phyloP scores from a whole-genome alignment of 192 early-diverging fungal species.

The Coemansia sp. region DNA sequence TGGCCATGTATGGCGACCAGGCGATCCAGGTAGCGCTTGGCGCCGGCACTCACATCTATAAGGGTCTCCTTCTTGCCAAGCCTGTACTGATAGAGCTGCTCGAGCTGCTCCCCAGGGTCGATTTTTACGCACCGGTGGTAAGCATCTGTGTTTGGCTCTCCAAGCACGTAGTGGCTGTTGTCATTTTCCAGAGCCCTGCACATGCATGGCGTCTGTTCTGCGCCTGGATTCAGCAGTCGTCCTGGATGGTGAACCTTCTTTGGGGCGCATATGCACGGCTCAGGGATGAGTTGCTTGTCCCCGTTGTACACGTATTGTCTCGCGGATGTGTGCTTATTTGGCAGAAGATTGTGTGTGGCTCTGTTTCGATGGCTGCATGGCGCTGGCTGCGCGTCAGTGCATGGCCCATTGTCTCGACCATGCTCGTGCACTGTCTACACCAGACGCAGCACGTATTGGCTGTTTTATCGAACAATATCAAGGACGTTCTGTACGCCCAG shows the following conservation, averaged over 20 bases:
- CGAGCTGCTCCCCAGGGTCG: not conserved
- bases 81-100: not conserved
- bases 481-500: not conserved
- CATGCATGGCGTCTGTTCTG: conserved; percentile 5
- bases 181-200: not conserved
- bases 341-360: conserved; percentile 7
- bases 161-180: not conserved
- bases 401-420: not conserved
- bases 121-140: conserved; percentile 2
- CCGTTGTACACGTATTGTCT: not conserved
- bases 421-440: not conserved
- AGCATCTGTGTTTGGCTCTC: not conserved
- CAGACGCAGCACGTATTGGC: not conserved
- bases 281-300: conserved; percentile 16
- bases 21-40: not conserved
- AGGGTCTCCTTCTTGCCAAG: not conserved
- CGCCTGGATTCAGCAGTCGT: not conserved
- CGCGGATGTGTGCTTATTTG: conserved; percentile 1
- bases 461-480: not conserved
- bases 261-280: conserved; percentile 22
- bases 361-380: not conserved
- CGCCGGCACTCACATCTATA: not conserved
- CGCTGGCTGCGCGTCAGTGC: not conserved
- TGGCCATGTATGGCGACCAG: not conserved
- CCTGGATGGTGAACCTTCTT: conserved; percentile 9